Conservation (phyloP, 495 filamentous ascomycete genomes). For the Xylaria castorea region DNA sequence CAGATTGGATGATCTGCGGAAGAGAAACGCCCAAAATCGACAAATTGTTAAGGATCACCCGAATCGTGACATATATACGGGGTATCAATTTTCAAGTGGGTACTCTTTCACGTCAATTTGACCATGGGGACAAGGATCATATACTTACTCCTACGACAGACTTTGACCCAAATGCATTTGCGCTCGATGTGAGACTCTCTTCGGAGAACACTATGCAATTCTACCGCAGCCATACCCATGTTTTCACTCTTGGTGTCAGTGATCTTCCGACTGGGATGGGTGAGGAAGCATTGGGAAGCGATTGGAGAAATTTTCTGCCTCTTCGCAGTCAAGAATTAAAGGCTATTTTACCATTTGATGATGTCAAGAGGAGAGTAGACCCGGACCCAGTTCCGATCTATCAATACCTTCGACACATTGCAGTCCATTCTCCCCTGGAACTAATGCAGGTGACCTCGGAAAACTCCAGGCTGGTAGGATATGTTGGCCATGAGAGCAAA, state of each 20-base stretch:
- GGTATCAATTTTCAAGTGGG: constrained; percentile 15
- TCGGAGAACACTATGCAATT: constrained; percentile 27
- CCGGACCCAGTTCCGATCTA: constrained; percentile 11
- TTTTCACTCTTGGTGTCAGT: constrained; percentile 29
- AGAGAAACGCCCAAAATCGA: constrained; percentile 15
- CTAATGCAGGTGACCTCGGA: constrained; percentile 30
- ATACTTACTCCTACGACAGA: constrained; percentile 28
- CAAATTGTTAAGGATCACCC: neutral
- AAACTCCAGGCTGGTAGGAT: constrained; percentile 8
- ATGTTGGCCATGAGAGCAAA: constrained; percentile 3
- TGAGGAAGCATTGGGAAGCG: neutral
- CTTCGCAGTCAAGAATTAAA: constrained; percentile 22
- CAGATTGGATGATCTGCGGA: constrained; percentile 34
- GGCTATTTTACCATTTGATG: constrained; percentile 37
- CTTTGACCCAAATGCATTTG: constrained; percentile 14
- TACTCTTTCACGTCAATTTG: constrained; percentile 16
- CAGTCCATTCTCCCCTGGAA: constrained; percentile 32
- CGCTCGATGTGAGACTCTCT: constrained; percentile 18
- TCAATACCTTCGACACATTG: constrained; percentile 34
- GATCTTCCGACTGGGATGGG: constrained; percentile 5
- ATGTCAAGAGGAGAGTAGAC: constrained; percentile 20
- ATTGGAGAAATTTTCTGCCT: constrained; percentile 22
- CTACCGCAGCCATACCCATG: constrained; percentile 31
- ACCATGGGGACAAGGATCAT: constrained; percentile 23
- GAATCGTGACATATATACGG: constrained; percentile 32